phyloP scores from a whole-genome alignment of 192 early-diverging fungal species.

The Coemansia sp. region DNA sequence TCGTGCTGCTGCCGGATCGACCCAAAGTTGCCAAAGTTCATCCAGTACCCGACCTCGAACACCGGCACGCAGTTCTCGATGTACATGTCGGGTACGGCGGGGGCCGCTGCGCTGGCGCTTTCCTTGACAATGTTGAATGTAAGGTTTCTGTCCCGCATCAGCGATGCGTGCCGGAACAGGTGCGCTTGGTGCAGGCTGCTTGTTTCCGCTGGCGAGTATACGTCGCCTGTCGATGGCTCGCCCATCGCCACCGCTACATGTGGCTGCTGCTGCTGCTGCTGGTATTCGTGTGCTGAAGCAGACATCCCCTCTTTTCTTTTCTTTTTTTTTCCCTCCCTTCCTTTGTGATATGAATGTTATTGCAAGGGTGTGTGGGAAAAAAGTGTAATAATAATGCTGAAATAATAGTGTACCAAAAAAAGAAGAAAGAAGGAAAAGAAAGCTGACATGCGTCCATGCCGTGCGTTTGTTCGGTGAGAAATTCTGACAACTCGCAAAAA shows the following conservation, averaged over 20 bases:
- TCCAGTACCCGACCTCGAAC: constrained; percentile 54
- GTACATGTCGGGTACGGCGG: neutral
- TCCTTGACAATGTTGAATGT: constrained; percentile 25
- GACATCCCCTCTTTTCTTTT: neutral
- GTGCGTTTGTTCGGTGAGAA: no score
- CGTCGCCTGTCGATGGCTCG: constrained; percentile 4
- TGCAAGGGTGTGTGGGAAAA: no score
- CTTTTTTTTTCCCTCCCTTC: no score
- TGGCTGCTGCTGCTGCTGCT: neutral
- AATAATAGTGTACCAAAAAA: no score
- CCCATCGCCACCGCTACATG: neutral
- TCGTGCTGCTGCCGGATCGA: constrained; percentile 48
- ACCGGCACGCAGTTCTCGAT: constrained; percentile 49
- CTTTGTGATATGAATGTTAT: no score
- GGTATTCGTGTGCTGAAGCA: constrained; percentile 5
- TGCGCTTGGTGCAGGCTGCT: constrained; percentile 20
- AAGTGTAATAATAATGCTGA: no score
- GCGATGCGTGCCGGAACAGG: constrained; percentile 38
- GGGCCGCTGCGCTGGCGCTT: neutral
- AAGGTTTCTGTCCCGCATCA: constrained; percentile 42
- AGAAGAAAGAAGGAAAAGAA: no score
- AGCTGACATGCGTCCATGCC: no score
- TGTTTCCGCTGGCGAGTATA: neutral
- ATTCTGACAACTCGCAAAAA: no score
- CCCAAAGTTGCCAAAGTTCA: constrained; percentile 53